Conservation (phyloP, 768 basidiomycete species). For the Agaricus subrufescens region DNA sequence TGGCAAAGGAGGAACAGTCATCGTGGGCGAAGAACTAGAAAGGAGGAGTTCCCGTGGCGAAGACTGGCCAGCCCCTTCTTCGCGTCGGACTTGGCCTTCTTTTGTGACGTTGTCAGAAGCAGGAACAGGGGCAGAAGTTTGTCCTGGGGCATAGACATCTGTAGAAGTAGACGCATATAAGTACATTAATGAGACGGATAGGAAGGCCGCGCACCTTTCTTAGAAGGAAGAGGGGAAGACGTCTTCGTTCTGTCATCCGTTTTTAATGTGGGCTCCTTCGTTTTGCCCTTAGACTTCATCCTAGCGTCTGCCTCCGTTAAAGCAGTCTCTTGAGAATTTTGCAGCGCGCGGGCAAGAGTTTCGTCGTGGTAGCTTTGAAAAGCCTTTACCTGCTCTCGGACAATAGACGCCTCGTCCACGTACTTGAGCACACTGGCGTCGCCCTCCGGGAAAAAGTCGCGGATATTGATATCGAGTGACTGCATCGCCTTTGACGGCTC, state of each 20-base stretch:
- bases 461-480: conserved; percentile 11
- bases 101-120: conserved; percentile 2
- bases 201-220: not conserved
- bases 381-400: conserved; percentile 24
- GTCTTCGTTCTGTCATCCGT: not conserved
- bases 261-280: not conserved
- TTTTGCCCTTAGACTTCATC: conserved; percentile 2
- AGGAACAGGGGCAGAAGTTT: not conserved
- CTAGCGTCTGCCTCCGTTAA: conserved; percentile 14
- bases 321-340: conserved; percentile 22
- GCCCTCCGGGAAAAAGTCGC: conserved; percentile 19
- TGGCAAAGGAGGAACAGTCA: not conserved
- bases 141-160: not conserved
- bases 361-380: conserved; percentile 23
- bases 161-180: conserved; percentile 1
- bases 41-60: not conserved
- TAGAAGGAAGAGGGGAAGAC: not conserved
- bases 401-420: conserved; percentile 22
- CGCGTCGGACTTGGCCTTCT: not conserved
- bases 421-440: conserved; percentile 15
- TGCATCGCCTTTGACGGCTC: conserved; percentile 8
- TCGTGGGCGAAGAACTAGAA: not conserved
- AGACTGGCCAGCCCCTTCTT: not conserved
- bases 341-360: conserved; percentile 21
- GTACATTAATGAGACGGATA: not conserved